Percentiles rank a stretch among this genome's conserved stretches.
phyloP scores from a whole-genome alignment of 163 green algal genomes.

The Volvox carteri region DNA sequence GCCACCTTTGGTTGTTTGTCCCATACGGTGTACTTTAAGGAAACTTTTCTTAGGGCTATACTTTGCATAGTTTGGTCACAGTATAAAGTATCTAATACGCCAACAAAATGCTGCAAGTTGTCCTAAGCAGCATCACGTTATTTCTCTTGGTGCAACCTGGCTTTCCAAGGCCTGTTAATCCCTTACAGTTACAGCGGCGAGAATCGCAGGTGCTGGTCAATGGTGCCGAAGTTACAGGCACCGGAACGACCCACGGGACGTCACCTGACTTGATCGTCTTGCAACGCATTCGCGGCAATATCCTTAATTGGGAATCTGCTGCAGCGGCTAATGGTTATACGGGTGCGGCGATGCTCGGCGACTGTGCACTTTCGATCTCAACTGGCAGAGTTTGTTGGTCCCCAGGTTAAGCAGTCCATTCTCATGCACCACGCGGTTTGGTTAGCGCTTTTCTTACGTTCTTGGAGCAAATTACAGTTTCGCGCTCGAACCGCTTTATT shows the following conservation, averaged over 20 bases:
- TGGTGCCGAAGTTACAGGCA: background rate
- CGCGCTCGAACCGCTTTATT: too few species aligned
- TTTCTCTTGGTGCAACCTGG: background rate
- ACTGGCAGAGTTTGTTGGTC: too few species aligned
- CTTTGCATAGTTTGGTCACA: too few species aligned
- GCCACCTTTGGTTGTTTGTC: too few species aligned
- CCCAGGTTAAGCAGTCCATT: too few species aligned
- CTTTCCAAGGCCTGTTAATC: slow-evolving; percentile 2
- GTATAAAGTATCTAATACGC: too few species aligned
- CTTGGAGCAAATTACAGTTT: too few species aligned
- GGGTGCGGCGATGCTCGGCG: background rate
- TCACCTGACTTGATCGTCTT: background rate
- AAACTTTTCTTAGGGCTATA: too few species aligned
- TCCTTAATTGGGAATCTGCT: slow-evolving; percentile 23
- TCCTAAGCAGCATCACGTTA: background rate
- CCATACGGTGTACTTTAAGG: too few species aligned
- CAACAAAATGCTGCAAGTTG: background rate
- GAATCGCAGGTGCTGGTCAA: background rate
- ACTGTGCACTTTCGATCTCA: background rate
- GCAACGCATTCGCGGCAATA: slow-evolving; percentile 11
- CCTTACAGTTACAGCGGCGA: background rate
- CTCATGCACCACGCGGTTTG: too few species aligned
- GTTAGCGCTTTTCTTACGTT: too few species aligned
- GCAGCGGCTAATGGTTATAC: slow-evolving; percentile 23
- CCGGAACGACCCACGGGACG: slow-evolving; percentile 23